Percentiles rank a stretch among this genome's conserved stretches.
These are phyloP conservation scores for Pythium graminicola DNA, from an alignment of 352 stramenopile species.

Conservation along the genomic window DNA sequence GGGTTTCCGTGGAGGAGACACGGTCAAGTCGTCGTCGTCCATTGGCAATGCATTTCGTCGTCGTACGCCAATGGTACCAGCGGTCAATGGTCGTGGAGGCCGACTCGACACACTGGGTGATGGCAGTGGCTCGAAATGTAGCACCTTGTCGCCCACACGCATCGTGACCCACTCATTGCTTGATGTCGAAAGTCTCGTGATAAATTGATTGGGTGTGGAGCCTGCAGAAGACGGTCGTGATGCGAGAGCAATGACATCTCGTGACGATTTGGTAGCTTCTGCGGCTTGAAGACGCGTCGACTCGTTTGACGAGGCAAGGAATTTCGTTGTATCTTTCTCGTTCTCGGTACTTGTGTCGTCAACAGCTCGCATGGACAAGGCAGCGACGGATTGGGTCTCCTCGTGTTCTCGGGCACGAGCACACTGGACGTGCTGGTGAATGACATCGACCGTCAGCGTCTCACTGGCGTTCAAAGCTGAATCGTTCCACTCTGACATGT, in stretches of 20 bases:
- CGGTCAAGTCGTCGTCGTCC: constrained; percentile 1
- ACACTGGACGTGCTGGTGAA: constrained; percentile 2
- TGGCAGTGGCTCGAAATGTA: constrained; percentile 19
- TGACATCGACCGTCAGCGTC: constrained; percentile 2
- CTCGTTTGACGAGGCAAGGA: no score
- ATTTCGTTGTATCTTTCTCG: no score
- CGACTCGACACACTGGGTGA: constrained; percentile 1
- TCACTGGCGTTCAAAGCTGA: background rate
- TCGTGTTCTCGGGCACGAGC: background rate
- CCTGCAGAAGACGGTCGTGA: constrained; percentile 7
- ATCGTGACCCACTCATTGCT: constrained; percentile 21
- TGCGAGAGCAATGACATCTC: background rate
- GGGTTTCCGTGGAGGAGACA: background rate
- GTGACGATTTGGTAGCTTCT: background rate
- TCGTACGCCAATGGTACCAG: background rate
- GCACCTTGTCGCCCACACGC: constrained; percentile 14
- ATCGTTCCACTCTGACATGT: background rate
- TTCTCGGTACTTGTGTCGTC: background rate
- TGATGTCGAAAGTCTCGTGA: background rate
- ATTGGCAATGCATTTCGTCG: constrained; percentile 21
- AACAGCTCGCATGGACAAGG: background rate
- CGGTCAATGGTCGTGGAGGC: constrained; percentile 11
- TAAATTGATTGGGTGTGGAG: background rate
- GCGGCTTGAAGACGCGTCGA: background rate
- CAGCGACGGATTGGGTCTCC: constrained; percentile 2